Conservation (phyloP, 148 eudicot species). For the Camellia lanceoleosa region DNA sequence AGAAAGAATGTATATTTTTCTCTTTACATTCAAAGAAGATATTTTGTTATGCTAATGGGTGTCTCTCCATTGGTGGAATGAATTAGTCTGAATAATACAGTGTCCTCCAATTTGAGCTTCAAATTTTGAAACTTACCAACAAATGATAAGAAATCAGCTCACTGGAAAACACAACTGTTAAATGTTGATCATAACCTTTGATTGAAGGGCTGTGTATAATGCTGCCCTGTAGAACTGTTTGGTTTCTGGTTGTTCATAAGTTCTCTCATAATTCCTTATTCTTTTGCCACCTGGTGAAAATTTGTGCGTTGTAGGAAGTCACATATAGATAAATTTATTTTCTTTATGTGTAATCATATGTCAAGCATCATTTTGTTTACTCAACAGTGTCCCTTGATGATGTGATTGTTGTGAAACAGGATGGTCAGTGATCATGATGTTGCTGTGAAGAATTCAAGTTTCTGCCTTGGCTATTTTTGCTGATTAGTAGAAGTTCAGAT, state of each 20-base stretch:
- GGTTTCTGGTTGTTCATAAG: background rate
- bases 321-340: background rate
- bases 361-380: no score
- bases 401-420: slow-evolving; percentile 42
- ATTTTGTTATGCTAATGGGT: background rate
- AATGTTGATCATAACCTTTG: background rate
- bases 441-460: slow-evolving; percentile 20
- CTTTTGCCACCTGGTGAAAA: background rate
- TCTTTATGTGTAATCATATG: background rate
- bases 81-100: background rate
- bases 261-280: background rate
- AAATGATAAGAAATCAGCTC: background rate
- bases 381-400: background rate
- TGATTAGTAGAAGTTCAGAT: slow-evolving; percentile 16
- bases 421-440: slow-evolving; percentile 28
- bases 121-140: background rate
- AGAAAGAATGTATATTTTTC: background rate
- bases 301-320: background rate
- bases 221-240: background rate
- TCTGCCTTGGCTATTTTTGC: slow-evolving; percentile 19
- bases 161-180: background rate
- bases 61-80: background rate
- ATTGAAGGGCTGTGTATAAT: background rate
- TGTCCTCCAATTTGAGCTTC: slow-evolving; percentile 2
- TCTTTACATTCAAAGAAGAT: background rate